Conservation (phyloP, 768 basidiomycete genomes). For the Russula sp. region DNA sequence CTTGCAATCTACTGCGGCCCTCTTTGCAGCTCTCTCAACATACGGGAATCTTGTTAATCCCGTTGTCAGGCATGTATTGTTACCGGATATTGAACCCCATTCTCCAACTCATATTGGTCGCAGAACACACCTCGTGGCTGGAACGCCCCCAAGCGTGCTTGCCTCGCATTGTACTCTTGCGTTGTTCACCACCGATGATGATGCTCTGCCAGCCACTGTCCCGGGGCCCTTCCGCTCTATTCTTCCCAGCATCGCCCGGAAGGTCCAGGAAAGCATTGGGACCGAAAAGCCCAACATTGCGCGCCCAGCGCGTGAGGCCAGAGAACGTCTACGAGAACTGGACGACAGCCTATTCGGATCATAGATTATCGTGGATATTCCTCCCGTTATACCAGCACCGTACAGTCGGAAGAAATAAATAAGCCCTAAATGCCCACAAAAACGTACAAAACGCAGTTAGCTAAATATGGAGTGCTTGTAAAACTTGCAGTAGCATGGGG, state of each 20-base stretch:
- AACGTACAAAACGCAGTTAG: slow-evolving; percentile 24
- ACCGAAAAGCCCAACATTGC: slow-evolving; percentile 67
- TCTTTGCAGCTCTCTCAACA: slow-evolving; percentile 57
- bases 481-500: slow-evolving; percentile 44
- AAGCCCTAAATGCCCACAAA: neutral
- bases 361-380: neutral
- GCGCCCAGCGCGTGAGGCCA: slow-evolving; percentile 75
- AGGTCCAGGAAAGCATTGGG: slow-evolving; percentile 59
- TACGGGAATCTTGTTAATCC: slow-evolving; percentile 56
- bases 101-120: slow-evolving; percentile 8
- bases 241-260: slow-evolving; percentile 59
- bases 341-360: slow-evolving; percentile 19
- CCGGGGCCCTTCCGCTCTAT: slow-evolving; percentile 58
- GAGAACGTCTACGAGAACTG: slow-evolving; percentile 46
- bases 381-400: neutral
- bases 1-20: slow-evolving; percentile 50
- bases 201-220: slow-evolving; percentile 19
- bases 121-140: slow-evolving; percentile 56
- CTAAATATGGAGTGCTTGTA: slow-evolving; percentile 38
- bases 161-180: slow-evolving; percentile 55
- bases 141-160: slow-evolving; percentile 59
- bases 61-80: slow-evolving; percentile 52
- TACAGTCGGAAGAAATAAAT: neutral
- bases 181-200: slow-evolving; percentile 43
- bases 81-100: neutral